Percentiles rank a stretch among this genome's conserved stretches.
Evolutionary conservation across 2,329 filamentous ascomycete species (phyloP).

Genomic region (Pestalotiopsis sp.): DNA sequence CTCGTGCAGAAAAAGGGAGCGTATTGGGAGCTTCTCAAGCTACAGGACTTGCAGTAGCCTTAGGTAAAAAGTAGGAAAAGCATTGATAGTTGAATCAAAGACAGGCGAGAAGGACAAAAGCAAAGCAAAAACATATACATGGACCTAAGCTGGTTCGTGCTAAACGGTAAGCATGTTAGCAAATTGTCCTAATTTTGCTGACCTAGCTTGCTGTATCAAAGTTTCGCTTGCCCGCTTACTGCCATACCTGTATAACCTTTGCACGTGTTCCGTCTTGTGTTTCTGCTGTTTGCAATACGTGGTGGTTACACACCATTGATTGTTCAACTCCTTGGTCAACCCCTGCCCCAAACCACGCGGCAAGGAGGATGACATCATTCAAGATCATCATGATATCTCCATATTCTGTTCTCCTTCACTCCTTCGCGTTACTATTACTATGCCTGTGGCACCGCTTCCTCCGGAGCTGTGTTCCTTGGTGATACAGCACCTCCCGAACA

Average conservation of each 20-base stretch:
- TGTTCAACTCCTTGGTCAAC: not conserved
- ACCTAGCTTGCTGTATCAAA: too few species aligned
- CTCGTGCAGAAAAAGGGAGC: not conserved
- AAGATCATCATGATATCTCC: not conserved
- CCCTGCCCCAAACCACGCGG: not conserved
- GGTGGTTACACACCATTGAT: not conserved
- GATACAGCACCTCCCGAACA: not conserved
- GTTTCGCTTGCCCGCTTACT: too few species aligned
- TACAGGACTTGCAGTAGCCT: not conserved
- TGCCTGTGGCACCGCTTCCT: not conserved
- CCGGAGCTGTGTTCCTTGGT: not conserved
- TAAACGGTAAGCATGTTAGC: too few species aligned
- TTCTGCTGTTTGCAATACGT: too few species aligned
- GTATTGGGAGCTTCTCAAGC: conserved; percentile 3
- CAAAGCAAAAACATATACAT: too few species aligned
- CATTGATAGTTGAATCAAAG: too few species aligned
- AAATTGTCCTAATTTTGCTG: too few species aligned
- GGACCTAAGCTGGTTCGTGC: too few species aligned
- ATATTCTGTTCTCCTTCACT: not conserved
- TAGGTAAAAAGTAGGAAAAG: too few species aligned
- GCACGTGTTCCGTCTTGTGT: too few species aligned
- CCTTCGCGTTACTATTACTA: not conserved
- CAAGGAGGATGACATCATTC: not conserved
- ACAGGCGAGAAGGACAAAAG: too few species aligned
- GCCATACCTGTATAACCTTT: too few species aligned